A percentile compares a stretch with the other conserved stretches of the same genome.
Conservation (phyloP, 1,284 basidiomycete species). For the Lentinus polychrous region DNA sequence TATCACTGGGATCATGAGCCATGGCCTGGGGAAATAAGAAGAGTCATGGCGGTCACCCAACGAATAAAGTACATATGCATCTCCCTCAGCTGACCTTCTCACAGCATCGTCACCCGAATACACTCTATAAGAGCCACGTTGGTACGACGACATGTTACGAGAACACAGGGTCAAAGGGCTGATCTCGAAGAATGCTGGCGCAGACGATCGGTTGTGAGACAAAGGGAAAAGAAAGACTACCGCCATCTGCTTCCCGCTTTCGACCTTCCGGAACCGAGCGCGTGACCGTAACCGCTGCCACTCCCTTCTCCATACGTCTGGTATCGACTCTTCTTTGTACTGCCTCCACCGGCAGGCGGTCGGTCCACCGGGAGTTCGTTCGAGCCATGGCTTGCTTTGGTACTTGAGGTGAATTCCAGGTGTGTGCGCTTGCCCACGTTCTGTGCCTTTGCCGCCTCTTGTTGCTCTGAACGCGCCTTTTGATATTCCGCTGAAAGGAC, state of each 20-base stretch:
- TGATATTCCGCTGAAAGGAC: slow-evolving; percentile 33
- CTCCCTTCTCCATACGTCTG: slow-evolving; percentile 8
- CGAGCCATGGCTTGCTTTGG: slow-evolving; percentile 5
- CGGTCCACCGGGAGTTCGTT: background rate
- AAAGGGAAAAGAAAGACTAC: slow-evolving; percentile 2
- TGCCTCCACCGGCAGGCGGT: background rate
- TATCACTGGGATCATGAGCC: too few species aligned
- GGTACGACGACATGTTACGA: too few species aligned
- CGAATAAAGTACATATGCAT: too few species aligned
- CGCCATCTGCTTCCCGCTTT: slow-evolving; percentile 7
- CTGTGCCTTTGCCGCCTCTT: slow-evolving; percentile 38
- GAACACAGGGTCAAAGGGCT: too few species aligned
- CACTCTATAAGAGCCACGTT: too few species aligned
- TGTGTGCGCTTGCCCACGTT: slow-evolving; percentile 39
- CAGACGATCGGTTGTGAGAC: background rate
- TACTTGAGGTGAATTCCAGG: slow-evolving; percentile 44
- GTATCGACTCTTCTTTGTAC: slow-evolving; percentile 8
- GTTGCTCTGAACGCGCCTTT: slow-evolving; percentile 52
- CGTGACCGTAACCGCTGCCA: background rate
- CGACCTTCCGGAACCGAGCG: background rate
- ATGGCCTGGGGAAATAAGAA: too few species aligned
- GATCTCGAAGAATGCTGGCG: too few species aligned
- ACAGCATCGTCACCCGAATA: too few species aligned
- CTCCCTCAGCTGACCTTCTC: too few species aligned
- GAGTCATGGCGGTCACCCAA: too few species aligned